Evolutionary conservation across 1,284 basidiomycete genomes (phyloP), one percentile per base, ranked within the genome.

Genomic region (Porodaedalea pini): DNA sequence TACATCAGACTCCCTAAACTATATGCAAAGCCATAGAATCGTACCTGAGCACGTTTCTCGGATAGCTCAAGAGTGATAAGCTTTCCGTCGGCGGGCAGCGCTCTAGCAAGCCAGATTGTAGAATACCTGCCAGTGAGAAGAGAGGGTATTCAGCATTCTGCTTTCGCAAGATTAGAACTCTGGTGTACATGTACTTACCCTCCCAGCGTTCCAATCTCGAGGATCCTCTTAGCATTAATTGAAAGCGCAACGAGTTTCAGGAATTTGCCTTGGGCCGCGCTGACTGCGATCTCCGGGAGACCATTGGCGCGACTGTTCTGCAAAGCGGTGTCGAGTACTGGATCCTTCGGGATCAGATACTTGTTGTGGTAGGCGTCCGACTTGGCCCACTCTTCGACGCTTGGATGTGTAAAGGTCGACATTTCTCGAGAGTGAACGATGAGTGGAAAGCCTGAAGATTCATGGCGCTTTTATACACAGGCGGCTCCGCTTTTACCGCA

Each of bases 151-250:
- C 51, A 53, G 25, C 6, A 36, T 25, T 62, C 37, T 6, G 62
- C 34, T 34, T 6, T 6, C n/a, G 32, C 13, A 34, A 34, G 32
- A 13, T 34, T 13, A 34, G n/a, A n/a, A n/a, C n/a, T 34, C 32
- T 6, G 57, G 54, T 50, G 56, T 39, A 51, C 31, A 19, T 10
- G 39, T 13, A 68, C 75, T 54, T 63, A 82, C 80, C 82, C 83
- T 63, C 80, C 83, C 2, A 85, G 73, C 5, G 82, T 84, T 1
- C 83, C 84, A 48, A 86, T 76, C 63, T 85, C 83, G 34, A 85
- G 67, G 23, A 83, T 72, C 47, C 75, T 66, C 69, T 80, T 81
- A 50, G 79, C 82, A 7, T 70, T 64, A 53, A 80, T 71, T 0
- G 78, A 75, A 31, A 69, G 68, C 6, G 75, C 78, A 21, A 81